These are phyloP conservation scores for Syzygium syzygioides DNA, from an alignment of 441 rosid genomes.

Conservation along the genomic window DNA sequence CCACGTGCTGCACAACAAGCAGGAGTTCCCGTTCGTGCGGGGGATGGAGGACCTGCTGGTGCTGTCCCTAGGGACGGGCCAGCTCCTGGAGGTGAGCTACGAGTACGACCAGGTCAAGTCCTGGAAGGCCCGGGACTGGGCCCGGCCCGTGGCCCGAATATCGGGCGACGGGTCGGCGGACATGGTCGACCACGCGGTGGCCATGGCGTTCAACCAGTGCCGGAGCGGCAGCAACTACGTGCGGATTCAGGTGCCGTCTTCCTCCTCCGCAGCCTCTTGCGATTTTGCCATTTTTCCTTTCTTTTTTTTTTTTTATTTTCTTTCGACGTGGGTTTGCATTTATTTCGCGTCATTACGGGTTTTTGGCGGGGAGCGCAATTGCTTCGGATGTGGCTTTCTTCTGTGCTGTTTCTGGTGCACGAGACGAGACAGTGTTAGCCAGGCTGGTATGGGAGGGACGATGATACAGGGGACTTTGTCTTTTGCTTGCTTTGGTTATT, in stretches of 20 bases:
- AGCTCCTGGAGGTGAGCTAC: conserved; percentile 59
- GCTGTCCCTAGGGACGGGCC: conserved; percentile 77
- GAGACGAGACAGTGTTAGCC: conserved; percentile 24
- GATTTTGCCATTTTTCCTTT: not conserved
- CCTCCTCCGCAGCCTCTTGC: not conserved
- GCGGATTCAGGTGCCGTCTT: conserved; percentile 71
- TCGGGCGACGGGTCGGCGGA: conserved; percentile 89
- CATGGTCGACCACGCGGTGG: conserved; percentile 91
- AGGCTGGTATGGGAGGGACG: conserved; percentile 33
- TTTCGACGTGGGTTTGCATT: not conserved
- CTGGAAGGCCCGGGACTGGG: conserved; percentile 90
- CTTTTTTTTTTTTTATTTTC: not conserved
- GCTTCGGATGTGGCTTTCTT: not conserved
- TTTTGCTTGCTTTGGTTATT: not conserved
- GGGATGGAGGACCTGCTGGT: conserved; percentile 94
- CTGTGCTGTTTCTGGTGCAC: not conserved
- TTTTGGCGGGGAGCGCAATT: not conserved
- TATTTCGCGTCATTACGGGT: not conserved
- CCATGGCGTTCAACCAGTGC: conserved; percentile 84
- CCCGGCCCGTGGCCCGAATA: conserved; percentile 74
- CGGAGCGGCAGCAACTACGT: conserved; percentile 67
- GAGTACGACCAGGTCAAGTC: conserved; percentile 64
- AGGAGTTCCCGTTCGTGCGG: conserved; percentile 89
- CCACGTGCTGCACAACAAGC: conserved; percentile 93
- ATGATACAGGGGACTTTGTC: conserved; percentile 12